Percentiles rank a stretch among this genome's conserved stretches.
Evolutionary conservation across 2,329 filamentous ascomycete genomes (phyloP).

Genomic region (Diaporthe ampelina): DNA sequence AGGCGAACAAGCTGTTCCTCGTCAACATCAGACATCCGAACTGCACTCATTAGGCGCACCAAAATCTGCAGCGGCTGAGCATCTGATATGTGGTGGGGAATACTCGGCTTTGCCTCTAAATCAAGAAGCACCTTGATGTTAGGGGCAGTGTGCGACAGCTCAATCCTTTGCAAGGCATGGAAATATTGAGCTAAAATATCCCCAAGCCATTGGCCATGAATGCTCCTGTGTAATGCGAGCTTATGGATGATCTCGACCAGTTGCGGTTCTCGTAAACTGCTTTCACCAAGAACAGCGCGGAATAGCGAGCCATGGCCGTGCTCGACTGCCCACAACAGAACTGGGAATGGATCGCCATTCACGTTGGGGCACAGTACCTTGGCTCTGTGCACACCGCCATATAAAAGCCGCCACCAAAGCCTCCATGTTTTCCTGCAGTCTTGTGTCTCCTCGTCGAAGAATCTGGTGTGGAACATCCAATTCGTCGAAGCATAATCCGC

Average conservation of each 20-base stretch:
- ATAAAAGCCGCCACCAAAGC: background rate
- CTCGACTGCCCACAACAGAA: background rate
- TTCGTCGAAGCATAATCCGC: background rate
- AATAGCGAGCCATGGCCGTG: background rate
- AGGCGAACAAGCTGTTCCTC: no score
- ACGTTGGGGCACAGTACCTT: background rate
- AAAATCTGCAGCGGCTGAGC: no score
- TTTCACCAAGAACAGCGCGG: background rate
- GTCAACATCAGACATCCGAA: no score
- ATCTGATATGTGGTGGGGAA: no score
- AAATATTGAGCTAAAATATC: background rate
- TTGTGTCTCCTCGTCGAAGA: background rate
- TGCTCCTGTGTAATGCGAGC: background rate
- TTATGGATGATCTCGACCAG: fast-evolving
- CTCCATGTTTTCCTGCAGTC: background rate
- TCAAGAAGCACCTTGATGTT: no score
- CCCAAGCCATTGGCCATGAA: background rate
- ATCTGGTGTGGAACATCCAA: background rate
- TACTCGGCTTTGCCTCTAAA: no score
- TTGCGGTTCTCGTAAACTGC: fast-evolving
- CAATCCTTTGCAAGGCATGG: background rate
- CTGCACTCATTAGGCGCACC: no score
- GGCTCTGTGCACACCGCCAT: background rate
- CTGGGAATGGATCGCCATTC: background rate
- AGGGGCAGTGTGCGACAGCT: no score